Evolutionary conservation across 768 basidiomycete species (phyloP), one percentile per base, ranked within the genome.

Genomic region (Calocybe cyanea): DNA sequence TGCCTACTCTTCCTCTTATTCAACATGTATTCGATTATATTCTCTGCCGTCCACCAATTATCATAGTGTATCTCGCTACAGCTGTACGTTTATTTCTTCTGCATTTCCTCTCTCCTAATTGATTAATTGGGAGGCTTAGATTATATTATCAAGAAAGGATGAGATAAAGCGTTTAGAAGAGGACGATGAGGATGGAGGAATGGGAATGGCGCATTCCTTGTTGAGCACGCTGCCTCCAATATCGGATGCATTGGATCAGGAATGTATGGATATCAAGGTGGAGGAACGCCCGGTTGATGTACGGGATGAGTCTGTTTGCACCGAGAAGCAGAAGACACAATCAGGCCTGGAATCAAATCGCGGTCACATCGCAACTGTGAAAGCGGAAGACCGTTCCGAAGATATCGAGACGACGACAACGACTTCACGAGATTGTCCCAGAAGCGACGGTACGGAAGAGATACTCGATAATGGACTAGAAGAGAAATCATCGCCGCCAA

Each of bases 21-120:
- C 92, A 95, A 60, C 86, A 92, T 51, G 80, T 92, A 38, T 97
- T 95, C 63, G 93, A 97, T 64, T 97, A 83, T 59, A 66, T 96
- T 8, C 67, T 97, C 10, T 80, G 81, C 51, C 76, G 92, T 28
- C 90, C 90, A 19, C 93, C 93, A 8, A 78, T 92, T 21, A 72
- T 75, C 1, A 74, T 81, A 2, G 85, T 95, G 0, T 97, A 95
- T 69, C 77, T 96, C 8, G 83, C 82, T 13, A 79, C 85, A 25
- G 85, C 87, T 32, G 92, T 95, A 60, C 55, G 87, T 75, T 34
- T 14, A 35, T n/a, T 33, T n/a, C 18, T 19, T 34, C 41, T 28
- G 19, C 14, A 8, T 17, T 15, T 36, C 45, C n/a, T 40, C 1
- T 33, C 37, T 8, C 9, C 35, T 38, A 35, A 18, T 38, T 13